Evolutionary conservation across 2,329 filamentous ascomycete genomes (phyloP), one percentile per base, ranked within the genome.

Genomic region (Ophiostoma himal-ulmi): DNA sequence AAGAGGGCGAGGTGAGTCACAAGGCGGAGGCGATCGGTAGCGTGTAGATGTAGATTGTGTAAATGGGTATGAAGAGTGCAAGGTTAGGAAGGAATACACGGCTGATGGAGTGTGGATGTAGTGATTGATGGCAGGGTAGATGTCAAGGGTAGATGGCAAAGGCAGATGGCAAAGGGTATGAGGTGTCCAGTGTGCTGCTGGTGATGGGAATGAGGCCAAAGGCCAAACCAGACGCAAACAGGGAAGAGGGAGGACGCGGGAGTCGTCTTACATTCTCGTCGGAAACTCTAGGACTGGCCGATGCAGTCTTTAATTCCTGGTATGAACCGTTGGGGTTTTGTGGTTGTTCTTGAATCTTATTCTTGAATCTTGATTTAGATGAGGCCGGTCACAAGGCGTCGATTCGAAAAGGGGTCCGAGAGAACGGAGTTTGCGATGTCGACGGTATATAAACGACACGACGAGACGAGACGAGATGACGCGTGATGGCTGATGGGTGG

Each of bases 1-100:
- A 37, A 65, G 34, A 65, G 6, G 34, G 57, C 22, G 57, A 36
- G 13, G 57, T 62, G 57, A 62, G 57, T 62, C 57, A 62, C 57
- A 62, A 62, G 57, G 57, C 57, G 57, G 26, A 34, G 57, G 57
- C 26, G 26, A 17, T 30, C 26, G 57, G 57, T 62, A 48, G 44
- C 44, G 44, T 48, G 44, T 48, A 48, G 44, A 48, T 54, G 48
- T 48, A 48, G 48, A 20, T 20, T 54, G 22, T 6, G 20, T 54
- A 54, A n/a, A 26, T 48, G 6, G 10, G 4, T 30, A 30, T 30
- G 30, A 11, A 39, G 62, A 65, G 26, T 14, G 14, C 20, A 36
- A 6, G 11, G 17, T 5, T 48, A 48, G 5, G 44, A 48, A 20
- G 44, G 41, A 17, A 14, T 14, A 48, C 10, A 57, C n/a, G 52